phyloP scores from a whole-genome alignment of 2,329 filamentous ascomycete species.

The Rutstroemia sp. region DNA sequence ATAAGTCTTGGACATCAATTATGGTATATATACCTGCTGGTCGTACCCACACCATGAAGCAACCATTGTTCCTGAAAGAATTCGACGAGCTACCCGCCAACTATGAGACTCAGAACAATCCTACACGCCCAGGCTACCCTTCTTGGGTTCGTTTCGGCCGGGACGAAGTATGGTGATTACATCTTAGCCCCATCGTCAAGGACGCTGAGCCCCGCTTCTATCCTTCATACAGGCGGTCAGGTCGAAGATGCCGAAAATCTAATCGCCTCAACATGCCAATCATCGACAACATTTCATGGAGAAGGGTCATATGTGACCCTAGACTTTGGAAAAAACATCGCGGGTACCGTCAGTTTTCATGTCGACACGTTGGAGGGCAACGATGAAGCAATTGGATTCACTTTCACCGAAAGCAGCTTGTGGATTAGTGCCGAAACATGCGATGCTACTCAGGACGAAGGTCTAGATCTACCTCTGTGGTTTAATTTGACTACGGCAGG shows the following conservation, averaged over 20 bases:
- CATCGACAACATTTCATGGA: constrained; percentile 19
- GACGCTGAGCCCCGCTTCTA: constrained; percentile 21
- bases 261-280: not conserved
- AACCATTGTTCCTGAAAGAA: too few relatives aligned
- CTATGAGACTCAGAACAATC: too few relatives aligned
- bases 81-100: too few relatives aligned
- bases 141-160: too few relatives aligned
- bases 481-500: constrained; percentile 34
- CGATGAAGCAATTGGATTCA: constrained; percentile 32
- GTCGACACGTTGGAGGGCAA: constrained; percentile 21
- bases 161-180: constrained; percentile 26
- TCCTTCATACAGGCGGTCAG: constrained; percentile 28
- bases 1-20: too few relatives aligned
- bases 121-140: too few relatives aligned
- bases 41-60: too few relatives aligned
- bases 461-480: constrained; percentile 42
- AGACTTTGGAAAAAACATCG: constrained; percentile 35
- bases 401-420: constrained; percentile 34
- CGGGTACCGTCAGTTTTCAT: constrained; percentile 31
- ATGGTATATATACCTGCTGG: too few relatives aligned
- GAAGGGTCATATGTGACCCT: constrained; percentile 31
- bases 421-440: constrained; percentile 41
- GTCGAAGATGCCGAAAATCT: constrained; percentile 22
- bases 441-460: constrained; percentile 40
- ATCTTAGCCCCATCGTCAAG: constrained; percentile 29